Conservation (phyloP, 805 yeast genomes). For the Yarrowia deformans region DNA sequence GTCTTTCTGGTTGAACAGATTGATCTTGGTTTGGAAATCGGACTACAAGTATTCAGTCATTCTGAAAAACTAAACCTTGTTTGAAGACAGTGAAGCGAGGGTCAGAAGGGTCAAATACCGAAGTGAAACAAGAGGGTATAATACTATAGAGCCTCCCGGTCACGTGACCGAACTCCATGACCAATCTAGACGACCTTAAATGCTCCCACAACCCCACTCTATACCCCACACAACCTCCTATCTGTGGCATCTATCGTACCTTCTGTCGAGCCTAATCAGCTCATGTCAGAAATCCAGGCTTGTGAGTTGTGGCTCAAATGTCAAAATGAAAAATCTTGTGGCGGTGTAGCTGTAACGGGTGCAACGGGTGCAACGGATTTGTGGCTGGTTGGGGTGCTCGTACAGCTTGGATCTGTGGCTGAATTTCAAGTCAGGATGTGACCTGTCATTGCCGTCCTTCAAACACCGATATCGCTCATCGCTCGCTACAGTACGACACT, state of each 20-base stretch:
- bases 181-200: background rate
- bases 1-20: no score
- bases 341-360: background rate
- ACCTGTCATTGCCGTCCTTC: background rate
- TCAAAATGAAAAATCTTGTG: constrained; percentile 10
- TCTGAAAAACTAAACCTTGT: constrained; percentile 1
- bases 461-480: background rate
- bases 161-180: background rate
- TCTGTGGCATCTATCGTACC: background rate
- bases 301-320: constrained; percentile 2
- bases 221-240: background rate
- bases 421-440: background rate
- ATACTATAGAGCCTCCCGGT: background rate
- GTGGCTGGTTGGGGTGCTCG: constrained; percentile 3
- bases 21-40: background rate
- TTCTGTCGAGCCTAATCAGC: background rate
- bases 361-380: background rate
- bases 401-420: background rate
- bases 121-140: no score
- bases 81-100: background rate
- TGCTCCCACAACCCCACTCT: background rate
- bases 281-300: background rate
- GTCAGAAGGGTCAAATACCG: no score
- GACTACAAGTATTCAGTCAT: background rate
- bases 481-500: background rate